Evolutionary conservation across 352 stramenopile genomes (phyloP), one percentile per base, ranked within the genome.

Genomic region (Globisporangium lucens): DNA sequence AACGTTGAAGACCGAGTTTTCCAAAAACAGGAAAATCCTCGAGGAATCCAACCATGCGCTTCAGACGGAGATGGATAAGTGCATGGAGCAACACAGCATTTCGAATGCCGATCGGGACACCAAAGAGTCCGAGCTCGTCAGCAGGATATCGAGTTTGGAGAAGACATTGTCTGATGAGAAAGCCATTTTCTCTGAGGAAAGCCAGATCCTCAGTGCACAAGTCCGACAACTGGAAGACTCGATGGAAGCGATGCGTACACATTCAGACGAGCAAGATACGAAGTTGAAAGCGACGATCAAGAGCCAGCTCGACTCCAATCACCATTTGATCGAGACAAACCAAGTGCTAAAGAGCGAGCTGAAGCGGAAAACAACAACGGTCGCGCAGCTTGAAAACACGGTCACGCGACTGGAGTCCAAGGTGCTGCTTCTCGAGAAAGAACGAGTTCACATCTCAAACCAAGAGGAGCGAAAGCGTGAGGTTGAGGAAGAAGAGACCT

Each of bases 361-460:
- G 29, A n/a, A 67, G 8, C 67, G 76, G 33, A 79, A 76, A 43
- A 41, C 66, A 20, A 56, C 72, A 0, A 47, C 17, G 1, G 68
- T 75, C 1, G 35, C 57, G 35, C 63, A 66, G 29, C 72, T 89
- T 20, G 75, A 89, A 56, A 67, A 64, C 52, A 56, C 66, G n/a
- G 59, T 61, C 0, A 79, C 72, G 5, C 70, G 71, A 2, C 67
- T 90, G 1, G 80, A 89, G 53, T 89, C 81, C 3, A 81, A 74
- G 55, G 63, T 85, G 13, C 9, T 75, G 9, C 36, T 83, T n/a
- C 68, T 88, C 7, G 79, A 89, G 56, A 82, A 78, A 47, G 79
- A 89, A 56, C 78, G 76, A 0, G 66, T 62, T 52, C 78, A 87
- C 29, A 72, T 75, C 43, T 72, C 68, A 12, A 68, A 43, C 2